Evolutionary conservation across 2,329 filamentous ascomycete genomes (phyloP).

Genomic region (Fonsecaea nubica): DNA sequence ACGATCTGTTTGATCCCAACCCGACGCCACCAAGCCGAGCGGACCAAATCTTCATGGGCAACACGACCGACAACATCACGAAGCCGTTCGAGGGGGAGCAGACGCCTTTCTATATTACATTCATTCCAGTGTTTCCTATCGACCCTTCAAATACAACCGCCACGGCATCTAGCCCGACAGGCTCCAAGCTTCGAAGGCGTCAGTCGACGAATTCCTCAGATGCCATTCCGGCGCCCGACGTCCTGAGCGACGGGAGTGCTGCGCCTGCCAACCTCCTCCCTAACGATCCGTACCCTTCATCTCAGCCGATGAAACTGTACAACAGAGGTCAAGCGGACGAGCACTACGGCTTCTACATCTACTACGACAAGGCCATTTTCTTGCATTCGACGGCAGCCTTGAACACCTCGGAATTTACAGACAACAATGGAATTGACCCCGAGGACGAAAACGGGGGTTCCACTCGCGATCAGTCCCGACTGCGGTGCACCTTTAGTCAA

Average conservation of each 20-base stretch:
- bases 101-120: slow-evolving; percentile 85
- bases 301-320: slow-evolving; percentile 82
- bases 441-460: slow-evolving; percentile 59
- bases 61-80: slow-evolving; percentile 78
- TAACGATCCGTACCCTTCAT: slow-evolving; percentile 55
- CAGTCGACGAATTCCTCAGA: slow-evolving; percentile 39
- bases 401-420: slow-evolving; percentile 28
- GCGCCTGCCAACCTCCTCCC: slow-evolving; percentile 76
- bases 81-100: slow-evolving; percentile 78
- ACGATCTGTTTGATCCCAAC: slow-evolving; percentile 50
- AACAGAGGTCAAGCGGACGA: slow-evolving; percentile 81
- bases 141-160: slow-evolving; percentile 45
- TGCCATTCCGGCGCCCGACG: slow-evolving; percentile 36
- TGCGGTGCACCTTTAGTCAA: slow-evolving; percentile 65
- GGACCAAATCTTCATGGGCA: slow-evolving; percentile 82
- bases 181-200: slow-evolving; percentile 35
- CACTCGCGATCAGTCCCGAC: slow-evolving; percentile 52
- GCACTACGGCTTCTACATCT: slow-evolving; percentile 92
- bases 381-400: slow-evolving; percentile 50
- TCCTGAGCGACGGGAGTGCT: slow-evolving; percentile 67
- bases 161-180: slow-evolving; percentile 25
- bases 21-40: slow-evolving; percentile 59
- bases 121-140: slow-evolving; percentile 58
- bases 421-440: slow-evolving; percentile 45
- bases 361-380: slow-evolving; percentile 88